phyloP scores from a whole-genome alignment of 495 filamentous ascomycete genomes.

The Haplographium delicatum region DNA sequence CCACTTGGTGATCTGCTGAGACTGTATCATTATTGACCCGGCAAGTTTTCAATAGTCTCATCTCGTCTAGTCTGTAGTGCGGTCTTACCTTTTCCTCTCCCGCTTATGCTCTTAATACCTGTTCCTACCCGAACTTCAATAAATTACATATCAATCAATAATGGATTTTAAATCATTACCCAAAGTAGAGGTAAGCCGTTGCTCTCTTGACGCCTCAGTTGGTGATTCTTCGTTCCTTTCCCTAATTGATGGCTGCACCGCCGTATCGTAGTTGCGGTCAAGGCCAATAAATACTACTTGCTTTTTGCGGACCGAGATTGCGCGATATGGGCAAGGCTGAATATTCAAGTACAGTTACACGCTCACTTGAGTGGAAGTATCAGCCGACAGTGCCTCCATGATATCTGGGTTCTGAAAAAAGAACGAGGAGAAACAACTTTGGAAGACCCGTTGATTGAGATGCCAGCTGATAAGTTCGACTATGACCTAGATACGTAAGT shows the following conservation, averaged over 20 bases:
- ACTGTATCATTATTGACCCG: no score
- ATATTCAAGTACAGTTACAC: conserved; percentile 53
- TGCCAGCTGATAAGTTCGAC: conserved; percentile 64
- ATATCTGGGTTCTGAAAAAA: conserved; percentile 64
- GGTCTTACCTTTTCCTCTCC: no score
- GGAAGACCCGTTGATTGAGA: conserved; percentile 62
- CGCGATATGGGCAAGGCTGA: conserved; percentile 18
- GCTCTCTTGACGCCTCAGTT: no score
- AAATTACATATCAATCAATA: no score
- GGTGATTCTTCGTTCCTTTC: background rate
- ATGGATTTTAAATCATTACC: conserved; percentile 22
- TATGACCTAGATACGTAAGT: conserved; percentile 65
- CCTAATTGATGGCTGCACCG: background rate
- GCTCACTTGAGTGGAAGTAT: conserved; percentile 83
- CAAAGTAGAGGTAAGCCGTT: conserved; percentile 17
- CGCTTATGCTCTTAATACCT: no score
- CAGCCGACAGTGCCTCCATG: conserved; percentile 66
- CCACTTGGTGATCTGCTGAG: no score
- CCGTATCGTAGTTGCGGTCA: background rate
- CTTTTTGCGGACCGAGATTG: background rate
- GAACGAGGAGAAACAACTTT: conserved; percentile 42
- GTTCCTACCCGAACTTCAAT: background rate
- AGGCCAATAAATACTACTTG: background rate
- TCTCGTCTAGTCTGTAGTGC: no score
- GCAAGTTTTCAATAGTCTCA: no score